A percentile compares a stretch with the other conserved stretches of the same genome.
These are phyloP conservation scores for Orbilia blumenaviensis DNA, from an alignment of 2,329 filamentous ascomycete genomes.

Conservation along the genomic window DNA sequence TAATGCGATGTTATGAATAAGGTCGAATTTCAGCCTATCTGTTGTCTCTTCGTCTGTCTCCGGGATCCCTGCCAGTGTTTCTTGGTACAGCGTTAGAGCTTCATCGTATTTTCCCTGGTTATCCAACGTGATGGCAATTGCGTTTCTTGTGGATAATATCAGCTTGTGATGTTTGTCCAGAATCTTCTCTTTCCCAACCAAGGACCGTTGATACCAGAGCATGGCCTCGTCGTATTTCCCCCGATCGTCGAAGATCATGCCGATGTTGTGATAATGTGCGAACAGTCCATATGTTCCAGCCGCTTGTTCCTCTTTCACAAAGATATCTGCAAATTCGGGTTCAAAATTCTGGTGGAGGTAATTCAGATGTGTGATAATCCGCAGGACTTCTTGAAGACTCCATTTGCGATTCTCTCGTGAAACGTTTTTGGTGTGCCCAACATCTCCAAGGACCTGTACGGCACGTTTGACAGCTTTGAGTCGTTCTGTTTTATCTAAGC, in stretches of 20 bases:
- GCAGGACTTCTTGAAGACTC: neutral
- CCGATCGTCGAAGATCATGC: neutral
- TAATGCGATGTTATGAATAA: conserved; percentile 30
- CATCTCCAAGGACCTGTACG: neutral
- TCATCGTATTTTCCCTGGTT: too few species aligned
- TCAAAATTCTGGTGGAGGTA: neutral
- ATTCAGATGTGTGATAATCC: neutral
- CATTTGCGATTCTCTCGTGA: neutral
- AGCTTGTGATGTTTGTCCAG: neutral
- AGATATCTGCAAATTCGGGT: neutral
- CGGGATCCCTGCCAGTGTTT: too few species aligned
- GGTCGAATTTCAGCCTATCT: too few species aligned
- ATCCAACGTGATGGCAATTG: neutral
- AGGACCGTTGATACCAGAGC: neutral
- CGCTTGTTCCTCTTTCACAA: neutral
- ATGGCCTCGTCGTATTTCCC: neutral
- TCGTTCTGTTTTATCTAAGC: neutral
- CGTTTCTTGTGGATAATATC: too few species aligned
- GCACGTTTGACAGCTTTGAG: neutral
- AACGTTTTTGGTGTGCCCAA: neutral
- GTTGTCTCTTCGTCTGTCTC: too few species aligned
- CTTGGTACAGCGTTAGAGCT: too few species aligned
- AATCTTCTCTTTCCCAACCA: neutral
- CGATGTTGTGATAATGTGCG: neutral
- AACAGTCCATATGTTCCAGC: neutral